Percentiles rank a stretch among this genome's conserved stretches.
phyloP scores from a whole-genome alignment of 2,329 filamentous ascomycete species.

The Zasmidium citrigriseum region DNA sequence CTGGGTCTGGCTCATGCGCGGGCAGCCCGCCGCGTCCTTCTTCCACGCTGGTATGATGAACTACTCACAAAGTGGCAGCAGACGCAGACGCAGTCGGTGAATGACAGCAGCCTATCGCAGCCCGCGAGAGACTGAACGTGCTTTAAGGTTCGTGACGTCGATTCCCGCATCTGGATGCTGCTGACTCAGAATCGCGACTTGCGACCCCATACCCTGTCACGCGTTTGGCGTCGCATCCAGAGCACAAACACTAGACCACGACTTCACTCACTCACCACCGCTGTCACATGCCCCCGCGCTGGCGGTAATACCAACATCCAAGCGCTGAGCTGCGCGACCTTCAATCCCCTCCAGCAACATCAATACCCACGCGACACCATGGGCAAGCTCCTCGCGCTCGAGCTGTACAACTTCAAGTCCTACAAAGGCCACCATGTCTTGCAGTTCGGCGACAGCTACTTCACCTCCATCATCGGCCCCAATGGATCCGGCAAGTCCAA shows the following conservation, averaged over 20 bases:
- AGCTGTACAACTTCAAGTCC: constrained; percentile 99
- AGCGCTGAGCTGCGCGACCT: not conserved
- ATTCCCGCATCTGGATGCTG: not conserved
- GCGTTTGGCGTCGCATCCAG: not conserved
- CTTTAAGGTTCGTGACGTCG: not conserved
- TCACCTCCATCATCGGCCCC: constrained; percentile 97
- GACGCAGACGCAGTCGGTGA: not conserved
- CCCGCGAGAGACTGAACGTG: not conserved
- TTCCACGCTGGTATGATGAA: too few relatives aligned
- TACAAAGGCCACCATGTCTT: constrained; percentile 96
- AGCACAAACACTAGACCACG: not conserved
- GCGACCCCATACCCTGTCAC: not conserved
- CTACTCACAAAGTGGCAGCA: too few relatives aligned
- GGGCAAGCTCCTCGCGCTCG: constrained; percentile 94
- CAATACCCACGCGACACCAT: constrained; percentile 56
- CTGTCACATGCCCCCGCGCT: not conserved
- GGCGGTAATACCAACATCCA: not conserved
- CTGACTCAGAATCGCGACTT: not conserved
- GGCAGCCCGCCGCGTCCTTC: not conserved
- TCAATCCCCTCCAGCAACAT: not conserved
- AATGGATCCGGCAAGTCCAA: constrained; percentile 99
- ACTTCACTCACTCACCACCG: not conserved
- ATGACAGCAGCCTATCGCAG: not conserved
- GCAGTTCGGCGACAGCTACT: constrained; percentile 95
- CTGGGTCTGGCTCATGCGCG: not conserved